Percentiles rank a stretch among this genome's conserved stretches.
Evolutionary conservation across 768 basidiomycete genomes (phyloP).

Genomic region (Phaffia tasmanica): DNA sequence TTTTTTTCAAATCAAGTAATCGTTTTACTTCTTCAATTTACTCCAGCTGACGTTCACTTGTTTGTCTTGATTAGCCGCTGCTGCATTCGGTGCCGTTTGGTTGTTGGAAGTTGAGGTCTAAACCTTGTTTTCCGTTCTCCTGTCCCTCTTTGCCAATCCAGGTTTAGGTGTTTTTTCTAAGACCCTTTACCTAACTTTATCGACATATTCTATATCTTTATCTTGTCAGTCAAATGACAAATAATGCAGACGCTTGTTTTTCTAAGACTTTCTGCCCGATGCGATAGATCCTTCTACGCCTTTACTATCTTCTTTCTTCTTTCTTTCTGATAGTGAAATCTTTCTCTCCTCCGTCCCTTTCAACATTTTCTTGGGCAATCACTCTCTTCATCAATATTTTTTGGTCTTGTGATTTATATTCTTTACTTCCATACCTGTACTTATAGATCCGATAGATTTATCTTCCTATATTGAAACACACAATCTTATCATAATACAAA

Average conservation of each 20-base stretch:
- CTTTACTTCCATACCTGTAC: too few relatives aligned
- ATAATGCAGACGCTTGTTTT: background rate
- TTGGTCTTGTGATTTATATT: too few relatives aligned
- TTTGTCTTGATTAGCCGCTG: conserved; percentile 48
- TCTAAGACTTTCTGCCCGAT: background rate
- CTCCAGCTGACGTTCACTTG: background rate
- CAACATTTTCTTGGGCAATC: too few relatives aligned
- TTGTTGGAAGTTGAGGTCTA: conserved; percentile 40
- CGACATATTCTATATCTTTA: background rate
- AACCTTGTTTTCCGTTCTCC: too few relatives aligned
- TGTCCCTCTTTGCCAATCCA: too few relatives aligned
- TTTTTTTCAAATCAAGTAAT: background rate
- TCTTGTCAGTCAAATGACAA: background rate
- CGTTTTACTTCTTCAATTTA: background rate
- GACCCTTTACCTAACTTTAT: background rate
- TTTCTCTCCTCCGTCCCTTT: background rate
- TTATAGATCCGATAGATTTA: too few relatives aligned
- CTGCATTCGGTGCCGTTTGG: conserved; percentile 53
- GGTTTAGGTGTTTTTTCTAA: too few relatives aligned
- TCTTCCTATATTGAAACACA: too few relatives aligned
- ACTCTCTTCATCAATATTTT: too few relatives aligned
- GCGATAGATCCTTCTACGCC: background rate
- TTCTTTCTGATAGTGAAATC: background rate
- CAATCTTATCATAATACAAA: too few relatives aligned
- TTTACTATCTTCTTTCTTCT: conserved; percentile 4